Evolutionary conservation across 768 basidiomycete genomes (phyloP), one percentile per base, ranked within the genome.

Genomic region (Rossbeevera mucosa): DNA sequence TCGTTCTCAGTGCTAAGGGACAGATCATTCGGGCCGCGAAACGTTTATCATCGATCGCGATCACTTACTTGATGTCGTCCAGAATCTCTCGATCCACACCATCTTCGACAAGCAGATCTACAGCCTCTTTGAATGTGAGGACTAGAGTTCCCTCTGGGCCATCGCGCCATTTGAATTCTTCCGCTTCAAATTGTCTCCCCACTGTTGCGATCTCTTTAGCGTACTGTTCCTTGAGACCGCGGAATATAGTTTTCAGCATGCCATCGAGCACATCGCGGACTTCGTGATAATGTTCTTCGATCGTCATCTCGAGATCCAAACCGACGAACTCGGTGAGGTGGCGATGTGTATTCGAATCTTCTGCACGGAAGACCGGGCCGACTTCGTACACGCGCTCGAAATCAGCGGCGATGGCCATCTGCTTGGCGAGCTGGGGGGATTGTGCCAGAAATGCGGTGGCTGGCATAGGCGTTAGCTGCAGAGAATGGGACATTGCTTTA

Each of bases 271-370:
- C 71, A 61, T 96, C 93, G 76, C 98, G 78, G 30, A 94, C 94
- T 71, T 99, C 96, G 72, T 98, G 94, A 65, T 98, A 99, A 68
- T 98, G 94, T 68, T 97, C 94, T 69, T 98, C 94, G 59, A 99
- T 93, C 4, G 85, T 79, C 96, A 99, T 98, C 71, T 99, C 96
- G 59, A 99, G 80, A 88, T 99, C 96, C 60, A 99, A 86, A 25
- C 96, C 96, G 58, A 93, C 88, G 72, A 97, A 99, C 71, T 99
- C 96, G 18, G 96, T 98, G 74, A 99, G 78, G 75, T 99, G 96
- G 47, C 96, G 88, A 67, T 97, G 92, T 3, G 96, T 98, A 71
- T 94, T 92, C 44, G 95, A 88, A 70, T 98, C 84, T 71, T 98
- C 96, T 14, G 96, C 96, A 56, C 96, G 91, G 78, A 98, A 98